Base-by-base conservation (phyloP, 495 filamentous ascomycete species). In the Penicillium coffeae region DNA sequence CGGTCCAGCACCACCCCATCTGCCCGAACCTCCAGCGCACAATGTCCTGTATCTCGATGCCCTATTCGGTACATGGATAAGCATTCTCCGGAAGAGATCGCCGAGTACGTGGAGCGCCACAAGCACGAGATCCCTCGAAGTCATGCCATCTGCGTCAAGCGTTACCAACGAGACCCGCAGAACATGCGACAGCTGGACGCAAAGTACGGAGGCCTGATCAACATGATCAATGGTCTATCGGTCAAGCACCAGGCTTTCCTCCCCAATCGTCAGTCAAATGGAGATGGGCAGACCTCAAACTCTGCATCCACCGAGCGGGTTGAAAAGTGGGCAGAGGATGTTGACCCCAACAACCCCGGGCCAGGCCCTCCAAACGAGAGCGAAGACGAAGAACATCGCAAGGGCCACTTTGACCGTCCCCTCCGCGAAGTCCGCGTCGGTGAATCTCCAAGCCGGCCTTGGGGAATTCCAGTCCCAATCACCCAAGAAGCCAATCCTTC, bases 91-190 rank as follows among this genome's bases (percentile, higher is more conserved):
- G 88, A 94, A 72, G 90, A 96, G 64, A 82, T 96, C 39, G 90
- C 90, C 13, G 75, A 83, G 50, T 96, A 95, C 58, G 85, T 96
- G 45, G 87, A 95, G 63, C 85, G 80, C 18, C 90, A 96, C 70
- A 95, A 95, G 63, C 90, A 96, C 58, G 87, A 95, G 54, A 80
- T 96, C 21, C 90, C 90, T 3, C 76, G 90, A 48, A 93, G 88
- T 56, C 90, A 96, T 66, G 89, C 90, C 50, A 81, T 95, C 15
- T 96, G 90, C 62, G 86, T 96, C 45, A 81, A 84, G 52, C 80
- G 90, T 33, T 94, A 90, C 64, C 89, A 95, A 62, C 80, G 78
- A 60, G 90, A 91, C 59, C 82, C 87, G 21, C 78, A 86, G 50
- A 86, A 87, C 50, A 89, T 95, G 56, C 80, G 80, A 45, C 85